A percentile compares a stretch with the other conserved stretches of the same genome.
phyloP scores from a whole-genome alignment of 164 flowering plant species.

The Platanus orientalis region DNA sequence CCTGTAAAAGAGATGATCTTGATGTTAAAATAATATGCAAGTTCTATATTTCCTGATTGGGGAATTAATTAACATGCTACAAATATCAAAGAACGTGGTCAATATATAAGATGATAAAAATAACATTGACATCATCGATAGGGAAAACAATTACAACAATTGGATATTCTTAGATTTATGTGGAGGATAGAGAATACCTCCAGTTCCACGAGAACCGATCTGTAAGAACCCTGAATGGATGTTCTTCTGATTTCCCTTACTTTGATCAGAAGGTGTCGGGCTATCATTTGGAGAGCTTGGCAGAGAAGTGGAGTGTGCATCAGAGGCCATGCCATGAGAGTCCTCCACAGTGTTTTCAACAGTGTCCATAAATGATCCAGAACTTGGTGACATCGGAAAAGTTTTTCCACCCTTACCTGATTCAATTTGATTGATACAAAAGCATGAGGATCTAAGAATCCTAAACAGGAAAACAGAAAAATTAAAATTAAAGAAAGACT shows the following conservation, averaged over 20 bases:
- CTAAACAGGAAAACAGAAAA: neutral
- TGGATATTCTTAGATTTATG: neutral
- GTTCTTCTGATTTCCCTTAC: constrained; percentile 22
- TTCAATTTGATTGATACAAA: constrained; percentile 16
- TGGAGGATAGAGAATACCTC: constrained; percentile 45
- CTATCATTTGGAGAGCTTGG: constrained; percentile 26
- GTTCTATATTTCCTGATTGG: neutral
- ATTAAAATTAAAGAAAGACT: constrained; percentile 2
- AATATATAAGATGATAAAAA: neutral
- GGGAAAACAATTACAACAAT: neutral
- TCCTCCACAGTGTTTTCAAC: constrained; percentile 34
- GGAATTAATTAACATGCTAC: neutral
- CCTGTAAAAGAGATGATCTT: constrained; percentile 44
- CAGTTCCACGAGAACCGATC: constrained; percentile 64
- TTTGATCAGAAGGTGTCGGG: constrained; percentile 24
- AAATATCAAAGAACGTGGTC: neutral
- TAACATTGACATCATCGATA: neutral
- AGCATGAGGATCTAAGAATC: neutral
- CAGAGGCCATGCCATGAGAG: constrained; percentile 32
- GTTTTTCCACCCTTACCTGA: constrained; percentile 47
- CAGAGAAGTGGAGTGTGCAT: constrained; percentile 27
- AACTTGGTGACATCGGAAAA: constrained; percentile 30
- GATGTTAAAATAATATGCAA: constrained; percentile 5
- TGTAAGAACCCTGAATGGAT: constrained; percentile 37
- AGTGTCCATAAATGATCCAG: constrained; percentile 29